phyloP scores from a whole-genome alignment of 2,329 filamentous ascomycete genomes.

The Elsinoe australis region DNA sequence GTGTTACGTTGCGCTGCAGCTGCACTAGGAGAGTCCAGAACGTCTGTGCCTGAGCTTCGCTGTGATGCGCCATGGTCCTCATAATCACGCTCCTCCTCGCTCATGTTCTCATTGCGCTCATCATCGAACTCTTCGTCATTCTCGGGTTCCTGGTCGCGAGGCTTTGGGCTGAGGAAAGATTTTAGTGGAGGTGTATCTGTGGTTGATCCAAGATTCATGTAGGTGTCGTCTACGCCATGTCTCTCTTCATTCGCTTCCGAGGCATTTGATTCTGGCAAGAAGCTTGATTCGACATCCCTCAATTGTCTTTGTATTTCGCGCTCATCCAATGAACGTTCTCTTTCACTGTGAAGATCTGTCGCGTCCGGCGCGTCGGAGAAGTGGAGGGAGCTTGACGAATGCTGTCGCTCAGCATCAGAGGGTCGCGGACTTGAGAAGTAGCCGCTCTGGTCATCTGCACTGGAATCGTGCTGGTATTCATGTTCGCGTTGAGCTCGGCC shows the following conservation, averaged over 20 bases:
- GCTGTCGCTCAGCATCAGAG: background rate
- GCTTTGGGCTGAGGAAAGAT: conserved; percentile 20
- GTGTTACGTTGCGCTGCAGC: conserved; percentile 16
- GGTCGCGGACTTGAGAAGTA: background rate
- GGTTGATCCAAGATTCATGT: conserved; percentile 29
- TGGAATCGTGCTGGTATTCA: background rate
- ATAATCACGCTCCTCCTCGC: conserved; percentile 11
- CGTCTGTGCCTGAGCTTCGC: background rate
- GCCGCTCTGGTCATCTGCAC: background rate
- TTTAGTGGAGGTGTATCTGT: conserved; percentile 7
- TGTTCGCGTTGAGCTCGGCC: background rate
- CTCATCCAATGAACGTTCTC: conserved; percentile 44
- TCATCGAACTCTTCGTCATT: conserved; percentile 23
- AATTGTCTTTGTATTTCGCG: conserved; percentile 52
- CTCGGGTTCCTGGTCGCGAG: conserved; percentile 22
- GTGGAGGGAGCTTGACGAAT: conserved; percentile 15
- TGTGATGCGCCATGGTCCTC: background rate
- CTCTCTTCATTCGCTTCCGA: conserved; percentile 31
- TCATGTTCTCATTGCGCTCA: conserved; percentile 17
- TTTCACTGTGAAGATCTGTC: conserved; percentile 29
- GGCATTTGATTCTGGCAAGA: conserved; percentile 43
- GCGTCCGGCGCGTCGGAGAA: conserved; percentile 14
- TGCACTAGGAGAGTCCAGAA: conserved; percentile 12
- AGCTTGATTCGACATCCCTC: conserved; percentile 57
- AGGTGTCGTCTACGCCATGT: conserved; percentile 40